Conservation (phyloP, 208 protist species). For the Leishmania guyanensis region DNA sequence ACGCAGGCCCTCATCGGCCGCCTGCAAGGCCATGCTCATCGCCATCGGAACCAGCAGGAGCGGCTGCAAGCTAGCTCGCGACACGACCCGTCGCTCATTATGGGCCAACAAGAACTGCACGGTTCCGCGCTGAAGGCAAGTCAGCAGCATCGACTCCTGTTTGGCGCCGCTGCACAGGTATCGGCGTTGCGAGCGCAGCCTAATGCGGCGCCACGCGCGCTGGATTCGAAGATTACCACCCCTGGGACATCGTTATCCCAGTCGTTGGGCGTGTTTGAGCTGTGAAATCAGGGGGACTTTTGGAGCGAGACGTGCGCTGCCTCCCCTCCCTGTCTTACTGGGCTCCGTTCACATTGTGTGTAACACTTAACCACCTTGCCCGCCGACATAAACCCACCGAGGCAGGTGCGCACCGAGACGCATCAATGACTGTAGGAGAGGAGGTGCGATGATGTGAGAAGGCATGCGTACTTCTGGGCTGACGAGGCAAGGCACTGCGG, state of each 20-base stretch:
- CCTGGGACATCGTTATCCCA: background rate
- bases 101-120: slow-evolving; percentile 25
- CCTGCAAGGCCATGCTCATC: slow-evolving; percentile 31
- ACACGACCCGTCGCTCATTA: slow-evolving; percentile 22
- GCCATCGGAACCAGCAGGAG: background rate
- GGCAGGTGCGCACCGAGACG: background rate
- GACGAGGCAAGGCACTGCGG: background rate
- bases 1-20: slow-evolving; percentile 54
- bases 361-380: background rate
- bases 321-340: background rate
- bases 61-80: slow-evolving; percentile 19
- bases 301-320: background rate
- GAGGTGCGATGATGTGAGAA: background rate
- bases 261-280: slow-evolving; percentile 8
- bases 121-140: slow-evolving; percentile 18
- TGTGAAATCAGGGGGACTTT: background rate
- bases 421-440: background rate
- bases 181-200: background rate
- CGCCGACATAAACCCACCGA: background rate
- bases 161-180: background rate
- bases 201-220: background rate
- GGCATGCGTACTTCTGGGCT: background rate
- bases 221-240: background rate
- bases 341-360: background rate
- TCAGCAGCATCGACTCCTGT: slow-evolving; percentile 31